phyloP scores from a whole-genome alignment of 345 rosid genomes.

The Clarkia xantiana region DNA sequence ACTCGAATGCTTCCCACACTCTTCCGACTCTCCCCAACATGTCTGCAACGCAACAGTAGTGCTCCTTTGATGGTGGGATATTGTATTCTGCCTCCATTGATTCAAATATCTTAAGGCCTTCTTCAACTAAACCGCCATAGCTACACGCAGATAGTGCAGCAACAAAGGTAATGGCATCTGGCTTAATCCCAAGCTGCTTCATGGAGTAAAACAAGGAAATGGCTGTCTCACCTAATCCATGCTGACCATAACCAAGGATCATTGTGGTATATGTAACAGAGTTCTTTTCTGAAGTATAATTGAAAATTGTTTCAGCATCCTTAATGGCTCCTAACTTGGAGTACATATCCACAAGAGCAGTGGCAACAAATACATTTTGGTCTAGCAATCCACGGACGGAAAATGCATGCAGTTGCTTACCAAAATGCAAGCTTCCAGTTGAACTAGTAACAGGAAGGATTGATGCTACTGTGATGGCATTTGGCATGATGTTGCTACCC shows the following conservation, averaged over 20 bases:
- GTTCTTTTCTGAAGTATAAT: conserved; percentile 33
- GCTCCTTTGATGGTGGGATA: conserved; percentile 50
- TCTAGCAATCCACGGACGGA: conserved; percentile 49
- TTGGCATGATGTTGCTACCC: conserved; percentile 42
- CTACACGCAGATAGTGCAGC: conserved; percentile 79
- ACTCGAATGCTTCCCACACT: conserved; percentile 67
- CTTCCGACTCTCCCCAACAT: conserved; percentile 84
- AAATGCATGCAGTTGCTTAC: conserved; percentile 72
- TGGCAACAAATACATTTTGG: conserved; percentile 53
- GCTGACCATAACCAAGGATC: conserved; percentile 77
- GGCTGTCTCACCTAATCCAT: conserved; percentile 71
- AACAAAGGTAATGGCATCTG: conserved; percentile 63
- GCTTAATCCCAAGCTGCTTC: conserved; percentile 31
- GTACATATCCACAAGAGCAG: conserved; percentile 76
- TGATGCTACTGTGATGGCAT: conserved; percentile 62
- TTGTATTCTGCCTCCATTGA: conserved; percentile 46
- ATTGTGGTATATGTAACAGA: conserved; percentile 72
- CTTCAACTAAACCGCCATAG: conserved; percentile 59
- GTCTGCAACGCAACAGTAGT: conserved; percentile 69
- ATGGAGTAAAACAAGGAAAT: conserved; percentile 61
- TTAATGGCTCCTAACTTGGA: conserved; percentile 61
- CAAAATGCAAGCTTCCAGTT: conserved; percentile 43
- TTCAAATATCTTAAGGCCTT: conserved; percentile 57
- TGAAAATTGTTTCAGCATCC: conserved; percentile 50
- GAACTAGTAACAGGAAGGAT: conserved; percentile 68